A percentile compares a stretch with the other conserved stretches of the same genome.
phyloP scores from a whole-genome alignment of 2,329 filamentous ascomycete genomes.

The Colletotrichum tamarilloi region DNA sequence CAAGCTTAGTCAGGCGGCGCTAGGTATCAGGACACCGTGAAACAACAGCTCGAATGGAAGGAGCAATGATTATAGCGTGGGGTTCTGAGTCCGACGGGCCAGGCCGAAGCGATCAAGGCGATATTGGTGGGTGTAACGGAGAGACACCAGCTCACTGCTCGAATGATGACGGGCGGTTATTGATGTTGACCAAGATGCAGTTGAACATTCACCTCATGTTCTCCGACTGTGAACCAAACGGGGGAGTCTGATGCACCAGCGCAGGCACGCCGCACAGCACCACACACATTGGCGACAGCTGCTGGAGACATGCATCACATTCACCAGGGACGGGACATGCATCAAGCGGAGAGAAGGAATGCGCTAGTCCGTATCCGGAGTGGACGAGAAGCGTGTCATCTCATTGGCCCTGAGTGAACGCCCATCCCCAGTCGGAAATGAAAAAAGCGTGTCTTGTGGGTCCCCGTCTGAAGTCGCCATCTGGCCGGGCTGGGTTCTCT shows the following conservation, averaged over 20 bases:
- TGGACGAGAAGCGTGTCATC: neutral
- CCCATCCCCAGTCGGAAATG: neutral
- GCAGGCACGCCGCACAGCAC: neutral
- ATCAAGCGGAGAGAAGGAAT: conserved; percentile 2
- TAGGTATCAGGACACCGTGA: neutral
- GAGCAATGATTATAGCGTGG: neutral
- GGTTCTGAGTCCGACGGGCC: neutral
- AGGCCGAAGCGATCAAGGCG: neutral
- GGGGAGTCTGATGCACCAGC: neutral
- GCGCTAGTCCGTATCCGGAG: neutral
- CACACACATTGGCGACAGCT: neutral
- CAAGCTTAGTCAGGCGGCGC: conserved; percentile 30
- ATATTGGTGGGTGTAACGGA: neutral
- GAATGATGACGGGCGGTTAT: neutral
- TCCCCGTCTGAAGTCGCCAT: conserved; percentile 8
- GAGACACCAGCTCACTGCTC: neutral
- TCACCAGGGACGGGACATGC: conserved; percentile 24
- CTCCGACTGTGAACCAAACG: neutral
- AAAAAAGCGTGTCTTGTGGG: conserved; percentile 25
- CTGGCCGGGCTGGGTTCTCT: neutral
- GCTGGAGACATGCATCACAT: conserved; percentile 29
- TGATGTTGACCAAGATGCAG: neutral
- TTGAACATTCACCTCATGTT: neutral
- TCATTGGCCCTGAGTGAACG: conserved; percentile 24
- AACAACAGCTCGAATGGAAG: conserved; percentile 8